Percentiles rank a stretch among this genome's conserved stretches.
Conservation (phyloP, 2,329 filamentous ascomycete species). For the Talaromyces sp. region DNA sequence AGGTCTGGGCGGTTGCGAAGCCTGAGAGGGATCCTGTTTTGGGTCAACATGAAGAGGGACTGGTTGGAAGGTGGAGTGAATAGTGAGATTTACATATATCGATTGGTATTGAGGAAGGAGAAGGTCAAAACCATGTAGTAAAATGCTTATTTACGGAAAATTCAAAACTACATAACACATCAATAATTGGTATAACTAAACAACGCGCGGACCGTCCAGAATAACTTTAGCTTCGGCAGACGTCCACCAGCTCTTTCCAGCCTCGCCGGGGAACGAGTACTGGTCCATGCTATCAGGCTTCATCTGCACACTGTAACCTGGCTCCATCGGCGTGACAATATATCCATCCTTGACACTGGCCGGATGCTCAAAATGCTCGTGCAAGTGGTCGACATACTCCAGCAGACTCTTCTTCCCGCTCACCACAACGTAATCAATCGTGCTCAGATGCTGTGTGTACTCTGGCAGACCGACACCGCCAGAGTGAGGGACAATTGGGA, state of each 20-base stretch:
- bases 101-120: background rate
- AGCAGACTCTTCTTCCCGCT: conserved; percentile 73
- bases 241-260: conserved; percentile 80
- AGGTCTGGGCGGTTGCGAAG: conserved; percentile 42
- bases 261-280: conserved; percentile 69
- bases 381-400: conserved; percentile 88
- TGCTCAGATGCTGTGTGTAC: conserved; percentile 88
- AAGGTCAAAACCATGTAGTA: background rate
- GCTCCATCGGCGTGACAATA: conserved; percentile 75
- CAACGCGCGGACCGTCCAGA: conserved; percentile 49
- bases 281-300: conserved; percentile 78
- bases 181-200: conserved; percentile 9
- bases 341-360: conserved; percentile 75
- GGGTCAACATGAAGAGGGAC: conserved; percentile 31
- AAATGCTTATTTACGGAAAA: background rate
- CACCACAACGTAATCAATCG: conserved; percentile 87
- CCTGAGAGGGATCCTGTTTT: conserved; percentile 46
- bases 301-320: conserved; percentile 93
- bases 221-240: conserved; percentile 72
- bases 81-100: background rate
- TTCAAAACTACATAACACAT: background rate
- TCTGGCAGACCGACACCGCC: conserved; percentile 87
- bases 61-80: conserved; percentile 30
- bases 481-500: conserved; percentile 83
- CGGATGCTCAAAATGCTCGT: conserved; percentile 87